Base-by-base conservation (phyloP, 345 rosid species). In the Kandelia obovata region DNA sequence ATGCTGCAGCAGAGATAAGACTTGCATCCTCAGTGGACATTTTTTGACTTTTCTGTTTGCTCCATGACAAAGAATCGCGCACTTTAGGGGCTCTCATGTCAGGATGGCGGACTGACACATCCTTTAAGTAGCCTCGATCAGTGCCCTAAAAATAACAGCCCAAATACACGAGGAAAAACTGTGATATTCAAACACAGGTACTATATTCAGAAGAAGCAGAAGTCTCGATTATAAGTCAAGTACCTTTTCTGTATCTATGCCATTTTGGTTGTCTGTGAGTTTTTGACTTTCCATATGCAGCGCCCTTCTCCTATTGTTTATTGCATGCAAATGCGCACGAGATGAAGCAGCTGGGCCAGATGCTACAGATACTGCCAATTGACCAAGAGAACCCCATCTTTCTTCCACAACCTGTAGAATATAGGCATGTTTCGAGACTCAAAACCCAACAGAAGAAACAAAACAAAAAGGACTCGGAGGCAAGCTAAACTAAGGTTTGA, bases 281-380 rank as follows among this genome's bases (percentile, higher is more conserved):
- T 64, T 66, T n/a, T 56, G 59, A 39, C 84, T 80, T 64, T 77
- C 85, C 64, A 60, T 67, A 51, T 39, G 13, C 3, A 3, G 64
- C 26, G 79, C 88, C 57, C 78, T 84, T 78, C 73, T 71, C 81
- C 99, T 84, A 71, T 65, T 86, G 66, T 75, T 88, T 74, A 90
- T 90, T 30, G 96, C 96, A 81, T 77, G 84, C 67, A 95, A 76
- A 82, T 95, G 99, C 58, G 99, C 93, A 59, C 87, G 92, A 66
- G 96, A 85, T 23, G 96, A 91, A 64, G 97, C 98, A 27, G 90
- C 89, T 59, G 64, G 68, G 46, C 69, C 80, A 86, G 96, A 87
- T 68, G 90, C 75, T 55, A 83, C 88, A 46, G 95, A 87, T 65
- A 74, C 88, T 57, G 96, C 86, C 64, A 95, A 78, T 49, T 84